A percentile compares a stretch with the other conserved stretches of the same genome.
These are phyloP conservation scores for Epichloe sp. DNA, from an alignment of 2,329 filamentous ascomycete genomes.

Conservation along the genomic window DNA sequence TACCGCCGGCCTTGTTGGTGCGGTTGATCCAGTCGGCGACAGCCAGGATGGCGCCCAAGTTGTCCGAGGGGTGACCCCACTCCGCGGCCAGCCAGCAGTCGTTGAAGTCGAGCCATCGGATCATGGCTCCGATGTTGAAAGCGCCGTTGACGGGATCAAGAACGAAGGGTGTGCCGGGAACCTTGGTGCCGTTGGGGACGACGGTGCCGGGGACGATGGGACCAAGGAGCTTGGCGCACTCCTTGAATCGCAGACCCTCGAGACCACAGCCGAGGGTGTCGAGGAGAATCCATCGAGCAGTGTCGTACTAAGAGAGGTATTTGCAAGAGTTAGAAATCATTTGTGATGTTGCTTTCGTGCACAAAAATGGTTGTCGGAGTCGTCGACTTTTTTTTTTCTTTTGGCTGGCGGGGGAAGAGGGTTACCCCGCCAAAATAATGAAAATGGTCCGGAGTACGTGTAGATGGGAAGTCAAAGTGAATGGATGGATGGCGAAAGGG, in stretches of 20 bases:
- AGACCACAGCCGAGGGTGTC: conserved; percentile 95
- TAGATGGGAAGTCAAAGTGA: neutral
- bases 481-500: neutral
- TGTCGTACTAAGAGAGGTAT: conserved; percentile 57
- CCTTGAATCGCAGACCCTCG: conserved; percentile 87
- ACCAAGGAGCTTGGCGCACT: conserved; percentile 89
- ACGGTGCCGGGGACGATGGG: conserved; percentile 81
- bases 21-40: conserved; percentile 96
- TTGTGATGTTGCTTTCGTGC: neutral
- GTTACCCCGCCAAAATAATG: neutral
- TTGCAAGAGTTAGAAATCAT: neutral
- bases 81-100: conserved; percentile 99
- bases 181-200: conserved; percentile 83
- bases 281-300: conserved; percentile 89
- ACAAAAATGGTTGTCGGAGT: neutral
- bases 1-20: conserved; percentile 63
- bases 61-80: conserved; percentile 98
- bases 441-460: too few species aligned
- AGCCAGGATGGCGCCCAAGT: conserved; percentile 89
- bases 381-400: neutral
- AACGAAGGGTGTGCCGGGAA: conserved; percentile 85
- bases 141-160: conserved; percentile 91
- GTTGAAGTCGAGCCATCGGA: conserved; percentile 99
- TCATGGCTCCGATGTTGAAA: conserved; percentile 98
- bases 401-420: neutral